Evolutionary conservation across 805 yeast species (phyloP), one percentile per base, ranked within the genome.

Genomic region (Barnettozyma vustinii): DNA sequence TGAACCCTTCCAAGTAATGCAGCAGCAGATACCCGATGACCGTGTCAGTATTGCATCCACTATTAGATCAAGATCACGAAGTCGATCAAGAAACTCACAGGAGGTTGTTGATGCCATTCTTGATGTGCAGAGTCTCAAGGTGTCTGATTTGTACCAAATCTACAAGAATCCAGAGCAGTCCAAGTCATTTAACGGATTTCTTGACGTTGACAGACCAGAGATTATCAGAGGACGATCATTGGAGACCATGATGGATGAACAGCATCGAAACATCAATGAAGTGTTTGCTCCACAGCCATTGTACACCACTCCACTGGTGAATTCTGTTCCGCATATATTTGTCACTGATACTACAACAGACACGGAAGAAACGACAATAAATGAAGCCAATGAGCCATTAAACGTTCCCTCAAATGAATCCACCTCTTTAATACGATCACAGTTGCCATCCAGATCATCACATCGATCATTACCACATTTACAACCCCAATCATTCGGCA

Each of bases 81-180:
- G 33, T 25, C 21, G 21, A 3, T 40, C 43, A 16, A 25, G 43
- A 26, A 25, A 40, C n/a, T 40, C 43, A 9, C 43, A 40, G n/a
- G 43, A 40, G 15, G 33, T 40, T n/a, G 43, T 40, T 16, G 43
- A 40, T 19, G 35, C 43, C 2, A 40, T 40, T n/a, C 32, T 40
- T 16, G 43, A 40, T 9, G 43, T 40, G 9, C 32, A 40, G 26
- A 26, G 23, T 16, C 43, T 40, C 33, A 25, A 19, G 15, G 33
- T 40, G 15, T 25, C 43, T 20, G 43, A 40, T 26, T n/a, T 40
- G n/a, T 40, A 40, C 43, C 33, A 40, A 5, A 40, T 40, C 20
- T 40, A 40, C 43, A 40, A 16, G n/a, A 35, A 40, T 16, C 43
- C 43, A 15, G n/a, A 5, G 9, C 43, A 13, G 21, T 9, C 43